Conservation (phyloP, 2,329 filamentous ascomycete genomes). For the Akanthomyces uredinophilus region DNA sequence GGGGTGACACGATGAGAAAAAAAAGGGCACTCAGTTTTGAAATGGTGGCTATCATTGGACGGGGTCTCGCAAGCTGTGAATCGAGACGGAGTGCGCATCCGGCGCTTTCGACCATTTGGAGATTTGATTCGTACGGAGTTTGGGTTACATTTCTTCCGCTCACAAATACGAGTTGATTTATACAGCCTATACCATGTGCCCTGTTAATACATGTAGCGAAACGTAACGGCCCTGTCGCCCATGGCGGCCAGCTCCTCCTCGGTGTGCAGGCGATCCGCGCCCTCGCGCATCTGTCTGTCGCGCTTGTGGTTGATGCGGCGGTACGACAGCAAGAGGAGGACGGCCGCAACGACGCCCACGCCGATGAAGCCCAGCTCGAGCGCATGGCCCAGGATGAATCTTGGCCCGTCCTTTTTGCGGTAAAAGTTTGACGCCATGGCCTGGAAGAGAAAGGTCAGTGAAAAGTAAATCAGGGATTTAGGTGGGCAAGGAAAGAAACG, state of each 20-base stretch:
- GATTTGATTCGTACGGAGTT: too few species aligned
- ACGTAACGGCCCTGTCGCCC: conserved; percentile 24
- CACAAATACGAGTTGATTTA: background rate
- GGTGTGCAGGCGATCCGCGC: conserved; percentile 20
- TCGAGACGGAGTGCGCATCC: too few species aligned
- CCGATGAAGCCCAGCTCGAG: conserved; percentile 41
- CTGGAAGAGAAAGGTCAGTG: conserved; percentile 14
- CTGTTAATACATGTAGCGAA: conserved; percentile 15
- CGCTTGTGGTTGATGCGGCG: conserved; percentile 21
- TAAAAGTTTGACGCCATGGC: conserved; percentile 68
- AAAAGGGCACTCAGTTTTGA: too few species aligned
- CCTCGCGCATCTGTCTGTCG: conserved; percentile 17
- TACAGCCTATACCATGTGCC: background rate
- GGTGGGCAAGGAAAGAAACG: background rate
- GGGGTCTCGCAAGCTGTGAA: too few species aligned
- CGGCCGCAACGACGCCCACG: conserved; percentile 16
- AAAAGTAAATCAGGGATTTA: background rate
- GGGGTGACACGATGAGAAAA: too few species aligned
- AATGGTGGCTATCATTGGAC: too few species aligned
- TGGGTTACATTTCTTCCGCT: too few species aligned
- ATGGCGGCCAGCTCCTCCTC: conserved; percentile 23
- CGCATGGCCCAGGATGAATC: conserved; percentile 40
- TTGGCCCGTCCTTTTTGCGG: conserved; percentile 39
- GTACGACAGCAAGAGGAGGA: conserved; percentile 16
- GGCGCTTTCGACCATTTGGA: too few species aligned